Evolutionary conservation across 139 green algal species (phyloP), one percentile per base, ranked within the genome.

Genomic region (Chlamydomonas applanata): DNA sequence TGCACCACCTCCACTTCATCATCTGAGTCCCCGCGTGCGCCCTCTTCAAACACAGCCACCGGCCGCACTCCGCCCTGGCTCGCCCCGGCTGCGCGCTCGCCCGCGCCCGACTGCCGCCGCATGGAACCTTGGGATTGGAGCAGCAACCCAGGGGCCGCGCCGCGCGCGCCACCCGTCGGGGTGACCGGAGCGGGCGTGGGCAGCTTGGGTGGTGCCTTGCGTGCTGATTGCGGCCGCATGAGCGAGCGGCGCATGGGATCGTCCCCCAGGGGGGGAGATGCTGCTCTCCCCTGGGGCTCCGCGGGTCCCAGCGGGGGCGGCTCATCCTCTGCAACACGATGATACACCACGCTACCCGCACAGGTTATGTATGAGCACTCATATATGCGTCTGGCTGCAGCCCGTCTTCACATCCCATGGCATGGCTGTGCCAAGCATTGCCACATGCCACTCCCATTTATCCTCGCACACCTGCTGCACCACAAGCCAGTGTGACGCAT

Each of bases 1-100:
- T 81, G 75, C 66, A 86, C 80, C 75, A 84, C 77, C 79, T 89
- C 85, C 45, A 83, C 83, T 30, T 86, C 78, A 61, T 85, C 79
- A 77, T 87, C 85, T 20, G 52, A 72, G 62, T 84, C 73, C 56
- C 78, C 73, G 14, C 66, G 44, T 1, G 61, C 75, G 24, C 67
- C 80, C 22, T 87, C 85, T 24, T 74, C 64, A 66, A 84, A 73
- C 19, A 88, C 32, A 0, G 69, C 53, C 13, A 87, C 69, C 17
- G 76, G 76, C 29, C 52, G 36, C 1, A 34, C 29, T 0, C 64
- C 62, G 19, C 44, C 44, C 30, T 67, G 53, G 40, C 40, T 49
- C 40, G 40, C 40, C 40, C 40, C 40, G 40, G 40, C 7, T 11
- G 40, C 11, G 40, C 40, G 40, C 40, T 49, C 40, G 7, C 40